phyloP scores from a whole-genome alignment of 2,329 filamentous ascomycete genomes.

The Verticillium nonalfalfae region DNA sequence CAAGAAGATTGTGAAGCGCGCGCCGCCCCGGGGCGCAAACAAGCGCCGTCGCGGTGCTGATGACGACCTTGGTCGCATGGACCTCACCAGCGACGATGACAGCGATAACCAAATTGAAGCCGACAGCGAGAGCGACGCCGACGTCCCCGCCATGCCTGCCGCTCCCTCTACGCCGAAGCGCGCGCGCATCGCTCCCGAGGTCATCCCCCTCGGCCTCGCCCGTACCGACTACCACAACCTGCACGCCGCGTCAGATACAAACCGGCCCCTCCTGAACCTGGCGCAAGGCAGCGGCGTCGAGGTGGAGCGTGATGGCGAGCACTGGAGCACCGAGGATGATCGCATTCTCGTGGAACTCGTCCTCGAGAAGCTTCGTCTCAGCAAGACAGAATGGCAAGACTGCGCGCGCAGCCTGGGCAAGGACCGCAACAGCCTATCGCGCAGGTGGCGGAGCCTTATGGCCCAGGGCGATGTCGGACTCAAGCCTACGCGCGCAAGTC shows the following conservation, averaged over 20 bases:
- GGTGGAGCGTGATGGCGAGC: slow-evolving; percentile 36
- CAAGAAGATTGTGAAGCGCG: slow-evolving; percentile 47
- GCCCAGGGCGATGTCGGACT: slow-evolving; percentile 52
- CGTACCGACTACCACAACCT: slow-evolving; percentile 50
- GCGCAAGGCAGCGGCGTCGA: slow-evolving; percentile 31
- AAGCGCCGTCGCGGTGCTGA: slow-evolving; percentile 45
- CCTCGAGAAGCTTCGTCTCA: slow-evolving; percentile 58
- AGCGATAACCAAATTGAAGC: slow-evolving; percentile 16
- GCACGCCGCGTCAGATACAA: not conserved
- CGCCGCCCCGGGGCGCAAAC: slow-evolving; percentile 38
- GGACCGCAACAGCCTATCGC: slow-evolving; percentile 49
- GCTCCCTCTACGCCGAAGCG: slow-evolving; percentile 52
- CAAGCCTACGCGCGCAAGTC: slow-evolving; percentile 35
- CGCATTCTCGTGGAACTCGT: slow-evolving; percentile 61
- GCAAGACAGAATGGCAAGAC: slow-evolving; percentile 61
- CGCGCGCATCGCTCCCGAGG: slow-evolving; percentile 52
- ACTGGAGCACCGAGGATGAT: slow-evolving; percentile 59
- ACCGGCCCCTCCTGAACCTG: slow-evolving; percentile 10
- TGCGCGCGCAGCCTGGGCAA: slow-evolving; percentile 58
- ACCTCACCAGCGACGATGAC: slow-evolving; percentile 16
- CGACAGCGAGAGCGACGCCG: slow-evolving; percentile 26
- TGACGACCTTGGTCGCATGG: slow-evolving; percentile 35
- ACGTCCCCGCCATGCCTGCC: slow-evolving; percentile 19
- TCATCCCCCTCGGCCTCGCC: slow-evolving; percentile 53
- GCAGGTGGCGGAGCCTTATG: slow-evolving; percentile 59